phyloP scores from a whole-genome alignment of 495 filamentous ascomycete species.

The Penicillium desertorum region DNA sequence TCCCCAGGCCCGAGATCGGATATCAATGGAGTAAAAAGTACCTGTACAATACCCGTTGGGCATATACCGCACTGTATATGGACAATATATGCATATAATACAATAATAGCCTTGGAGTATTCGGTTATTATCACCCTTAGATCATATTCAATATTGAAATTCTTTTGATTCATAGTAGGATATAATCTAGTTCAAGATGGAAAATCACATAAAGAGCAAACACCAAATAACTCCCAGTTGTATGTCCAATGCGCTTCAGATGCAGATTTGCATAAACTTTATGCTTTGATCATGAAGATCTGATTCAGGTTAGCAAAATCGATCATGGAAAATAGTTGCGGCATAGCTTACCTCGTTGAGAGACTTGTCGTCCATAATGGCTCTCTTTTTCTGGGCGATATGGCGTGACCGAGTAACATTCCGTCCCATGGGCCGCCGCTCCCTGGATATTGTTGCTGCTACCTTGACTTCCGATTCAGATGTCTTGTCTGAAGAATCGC shows the following conservation, averaged over 20 bases:
- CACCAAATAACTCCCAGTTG: slow-evolving; percentile 9
- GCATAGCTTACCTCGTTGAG: slow-evolving; percentile 66
- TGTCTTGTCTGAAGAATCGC: slow-evolving; percentile 13
- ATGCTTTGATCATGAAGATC: slow-evolving; percentile 73
- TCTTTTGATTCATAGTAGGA: slow-evolving; percentile 4
- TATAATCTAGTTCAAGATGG: slow-evolving; percentile 6
- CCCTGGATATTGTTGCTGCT: slow-evolving; percentile 32
- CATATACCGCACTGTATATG: too few species aligned
- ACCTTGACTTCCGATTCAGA: slow-evolving; percentile 21
- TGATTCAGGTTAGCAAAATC: slow-evolving; percentile 43
- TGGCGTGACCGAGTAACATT: slow-evolving; percentile 67
- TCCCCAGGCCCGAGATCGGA: too few species aligned
- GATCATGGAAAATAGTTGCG: neutral
- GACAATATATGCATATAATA: too few species aligned
- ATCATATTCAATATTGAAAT: neutral
- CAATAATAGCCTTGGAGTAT: neutral
- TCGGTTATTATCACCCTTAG: neutral
- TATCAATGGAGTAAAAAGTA: neutral
- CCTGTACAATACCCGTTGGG: neutral
- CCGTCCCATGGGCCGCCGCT: slow-evolving; percentile 51
- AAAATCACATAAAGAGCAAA: neutral
- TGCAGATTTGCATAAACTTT: slow-evolving; percentile 14
- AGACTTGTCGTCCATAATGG: slow-evolving; percentile 66
- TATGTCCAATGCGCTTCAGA: slow-evolving; percentile 9
- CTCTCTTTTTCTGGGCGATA: slow-evolving; percentile 76